Conservation (phyloP, 176 grass and related monocot species). For the Oryza australiensis region DNA sequence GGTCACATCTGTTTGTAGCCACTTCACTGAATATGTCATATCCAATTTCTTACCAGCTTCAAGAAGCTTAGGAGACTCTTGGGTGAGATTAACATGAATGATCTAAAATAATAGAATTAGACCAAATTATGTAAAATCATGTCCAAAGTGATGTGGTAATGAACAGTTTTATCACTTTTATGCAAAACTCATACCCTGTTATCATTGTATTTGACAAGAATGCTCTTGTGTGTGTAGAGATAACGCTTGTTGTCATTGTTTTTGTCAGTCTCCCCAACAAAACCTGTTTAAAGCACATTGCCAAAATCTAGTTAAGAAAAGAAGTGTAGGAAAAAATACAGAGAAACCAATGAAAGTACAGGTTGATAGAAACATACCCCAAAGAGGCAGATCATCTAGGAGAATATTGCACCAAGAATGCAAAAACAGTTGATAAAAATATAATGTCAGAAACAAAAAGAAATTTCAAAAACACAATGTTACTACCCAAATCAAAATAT, state of each 20-base stretch:
- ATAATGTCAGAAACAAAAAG: slow-evolving; percentile 37
- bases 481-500: slow-evolving; percentile 33
- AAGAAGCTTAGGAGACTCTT: slow-evolving; percentile 89
- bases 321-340: not conserved
- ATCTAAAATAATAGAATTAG: slow-evolving; percentile 55
- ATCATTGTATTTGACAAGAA: slow-evolving; percentile 76
- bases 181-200: slow-evolving; percentile 55
- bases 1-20: slow-evolving; percentile 70
- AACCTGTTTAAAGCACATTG: slow-evolving; percentile 51
- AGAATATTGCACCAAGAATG: slow-evolving; percentile 31
- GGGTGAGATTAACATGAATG: slow-evolving; percentile 99
- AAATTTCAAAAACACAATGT: slow-evolving; percentile 15
- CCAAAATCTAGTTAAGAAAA: slow-evolving; percentile 21
- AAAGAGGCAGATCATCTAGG: slow-evolving; percentile 94
- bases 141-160: not conserved
- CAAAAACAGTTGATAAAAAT: slow-evolving; percentile 21
- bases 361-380: slow-evolving; percentile 67
- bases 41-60: slow-evolving; percentile 76
- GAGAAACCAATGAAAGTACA: slow-evolving; percentile 17
- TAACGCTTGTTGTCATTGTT: slow-evolving; percentile 92
- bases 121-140: slow-evolving; percentile 21
- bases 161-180: not conserved
- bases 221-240: slow-evolving; percentile 89
- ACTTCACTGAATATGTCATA: slow-evolving; percentile 93
- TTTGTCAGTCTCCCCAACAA: slow-evolving; percentile 87